Percentiles rank a stretch among this genome's conserved stretches.
phyloP scores from a whole-genome alignment of 2,329 filamentous ascomycete genomes.

The Aplosporella prunicola region DNA sequence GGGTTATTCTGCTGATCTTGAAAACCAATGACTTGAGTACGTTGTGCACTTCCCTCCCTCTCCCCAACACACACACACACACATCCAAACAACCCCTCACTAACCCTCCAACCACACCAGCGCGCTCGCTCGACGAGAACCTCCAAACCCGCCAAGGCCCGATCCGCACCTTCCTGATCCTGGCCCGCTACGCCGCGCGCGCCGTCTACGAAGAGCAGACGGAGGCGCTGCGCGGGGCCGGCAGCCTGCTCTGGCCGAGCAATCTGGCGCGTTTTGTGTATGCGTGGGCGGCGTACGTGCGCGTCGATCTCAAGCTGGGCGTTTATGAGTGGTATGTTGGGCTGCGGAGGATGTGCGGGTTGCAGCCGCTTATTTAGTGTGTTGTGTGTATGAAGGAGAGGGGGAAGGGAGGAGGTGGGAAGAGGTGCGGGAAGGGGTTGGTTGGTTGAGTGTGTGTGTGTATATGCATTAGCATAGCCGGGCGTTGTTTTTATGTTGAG shows the following conservation, averaged over 20 bases:
- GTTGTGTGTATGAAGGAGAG: background rate
- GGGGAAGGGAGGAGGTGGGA: background rate
- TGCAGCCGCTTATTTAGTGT: constrained; percentile 23
- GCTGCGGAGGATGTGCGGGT: constrained; percentile 41
- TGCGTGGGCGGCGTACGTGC: constrained; percentile 45
- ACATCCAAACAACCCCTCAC: background rate
- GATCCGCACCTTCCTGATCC: constrained; percentile 53
- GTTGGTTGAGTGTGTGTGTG: background rate
- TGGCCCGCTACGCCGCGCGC: constrained; percentile 53
- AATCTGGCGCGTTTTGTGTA: constrained; percentile 43
- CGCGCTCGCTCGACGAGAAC: constrained; percentile 85
- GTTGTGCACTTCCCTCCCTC: constrained; percentile 17
- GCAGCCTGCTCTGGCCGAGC: constrained; percentile 41
- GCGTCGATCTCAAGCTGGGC: constrained; percentile 49
- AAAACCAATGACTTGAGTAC: constrained; percentile 92
- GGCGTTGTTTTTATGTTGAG: too few species aligned
- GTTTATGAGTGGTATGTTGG: constrained; percentile 50
- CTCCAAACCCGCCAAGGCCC: constrained; percentile 62
- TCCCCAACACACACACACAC: too few species aligned
- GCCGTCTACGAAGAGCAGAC: constrained; percentile 54
- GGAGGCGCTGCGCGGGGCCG: constrained; percentile 41
- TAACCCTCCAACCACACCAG: constrained; percentile 27
- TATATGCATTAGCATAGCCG: too few species aligned
- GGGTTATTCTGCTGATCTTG: constrained; percentile 87
- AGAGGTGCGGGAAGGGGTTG: background rate